Evolutionary conservation across 192 early-diverging fungal genomes (phyloP), one percentile per base, ranked within the genome.

Genomic region (Backusella mclennaniae): DNA sequence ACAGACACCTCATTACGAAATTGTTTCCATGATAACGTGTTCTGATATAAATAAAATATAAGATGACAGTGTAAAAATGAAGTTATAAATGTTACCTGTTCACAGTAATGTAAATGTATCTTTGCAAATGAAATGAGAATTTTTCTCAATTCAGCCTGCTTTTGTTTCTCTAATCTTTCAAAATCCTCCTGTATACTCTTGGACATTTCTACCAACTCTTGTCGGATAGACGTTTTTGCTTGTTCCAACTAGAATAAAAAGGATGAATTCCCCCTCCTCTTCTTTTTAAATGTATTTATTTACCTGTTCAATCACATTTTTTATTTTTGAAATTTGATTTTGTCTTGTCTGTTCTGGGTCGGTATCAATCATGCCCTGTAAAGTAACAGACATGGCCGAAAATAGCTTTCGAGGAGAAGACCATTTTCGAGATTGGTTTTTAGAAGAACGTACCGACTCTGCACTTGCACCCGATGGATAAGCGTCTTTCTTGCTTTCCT

Each of bases 351-450:
- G 87, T 56, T 95, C 94, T 0, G 96, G 96, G 78, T 99, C 96
- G 14, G 95, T 95, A 80, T 98, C 96, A 82, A 98, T 95, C 77
- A 98, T 90, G 1, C 95, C 93, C 79, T 97, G 95, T n/a, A 99
- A 76, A 39, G 91, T 95, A 67, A 85, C 82, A 56, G 84, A 86
- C 31, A 89, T 53, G 3, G 86, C 86, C 73, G 81, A 83, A 73
- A 89, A 84, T 21, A 89, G 71, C 23, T 84, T 85, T 26, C 85
- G 71, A 35, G 79, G 71, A 8, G 83, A 80, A 33, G 83, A 87
- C 68, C 84, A 83, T 67, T 83, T 75, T 53, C 79, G 82, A n/a
- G 66, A 66, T 38, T 76, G 74, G 35, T 74, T 78, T 71, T 79
- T 85, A 3, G 63, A 39, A 2, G 71, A 49, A 67, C 49, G 75